Conservation (phyloP, 371 early-diverging fungal species). For the Saksenaea oblongispora region DNA sequence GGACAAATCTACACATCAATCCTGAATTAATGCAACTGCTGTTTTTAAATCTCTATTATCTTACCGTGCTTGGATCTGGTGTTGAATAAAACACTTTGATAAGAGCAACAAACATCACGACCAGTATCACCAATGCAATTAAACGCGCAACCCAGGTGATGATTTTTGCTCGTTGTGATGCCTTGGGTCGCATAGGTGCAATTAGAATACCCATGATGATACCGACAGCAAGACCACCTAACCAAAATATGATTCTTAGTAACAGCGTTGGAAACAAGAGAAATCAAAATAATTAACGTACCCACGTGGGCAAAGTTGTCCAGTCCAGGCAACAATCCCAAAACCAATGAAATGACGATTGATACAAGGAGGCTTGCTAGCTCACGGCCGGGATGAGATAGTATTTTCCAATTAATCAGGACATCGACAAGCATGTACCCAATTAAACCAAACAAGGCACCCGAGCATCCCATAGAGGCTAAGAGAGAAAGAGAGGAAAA, state of each 20-base stretch:
- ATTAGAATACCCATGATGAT: constrained; percentile 48
- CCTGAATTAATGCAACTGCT: background rate
- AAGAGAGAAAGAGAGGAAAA: constrained; percentile 15
- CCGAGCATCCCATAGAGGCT: constrained; percentile 83
- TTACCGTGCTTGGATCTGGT: constrained; percentile 32
- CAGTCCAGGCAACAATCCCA: constrained; percentile 76
- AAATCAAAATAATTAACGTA: constrained; percentile 29
- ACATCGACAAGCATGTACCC: constrained; percentile 82
- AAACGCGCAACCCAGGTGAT: constrained; percentile 43
- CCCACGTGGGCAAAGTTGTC: constrained; percentile 80
- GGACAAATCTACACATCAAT: constrained; percentile 27
- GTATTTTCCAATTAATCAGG: constrained; percentile 75
- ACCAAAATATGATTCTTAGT: constrained; percentile 55
- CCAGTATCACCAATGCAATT: constrained; percentile 36
- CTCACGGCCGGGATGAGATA: constrained; percentile 68
- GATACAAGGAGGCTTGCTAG: constrained; percentile 68
- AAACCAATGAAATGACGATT: constrained; percentile 60
- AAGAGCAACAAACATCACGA: constrained; percentile 39
- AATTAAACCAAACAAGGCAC: constrained; percentile 82
- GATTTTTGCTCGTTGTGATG: constrained; percentile 35
- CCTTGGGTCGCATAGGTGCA: constrained; percentile 36
- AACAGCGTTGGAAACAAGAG: constrained; percentile 4
- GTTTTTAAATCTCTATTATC: background rate
- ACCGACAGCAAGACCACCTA: constrained; percentile 66
- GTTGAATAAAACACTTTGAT: constrained; percentile 50